These are phyloP conservation scores for Cladophialophora yegresii DNA, from an alignment of 2,329 filamentous ascomycete species.

Conservation along the genomic window DNA sequence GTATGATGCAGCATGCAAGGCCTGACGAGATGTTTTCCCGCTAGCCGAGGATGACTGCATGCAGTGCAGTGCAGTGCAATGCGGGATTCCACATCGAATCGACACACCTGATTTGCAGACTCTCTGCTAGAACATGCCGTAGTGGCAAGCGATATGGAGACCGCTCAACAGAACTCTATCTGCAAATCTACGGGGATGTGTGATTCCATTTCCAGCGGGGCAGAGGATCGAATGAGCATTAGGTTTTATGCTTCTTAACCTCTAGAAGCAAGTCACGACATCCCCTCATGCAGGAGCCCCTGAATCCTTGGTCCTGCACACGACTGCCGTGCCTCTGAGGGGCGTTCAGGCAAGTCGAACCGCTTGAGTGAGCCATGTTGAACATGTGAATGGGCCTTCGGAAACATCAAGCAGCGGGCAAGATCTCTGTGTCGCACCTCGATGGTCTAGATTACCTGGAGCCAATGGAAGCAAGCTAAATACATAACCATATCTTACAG, in stretches of 20 bases:
- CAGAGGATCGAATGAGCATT: neutral
- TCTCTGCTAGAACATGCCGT: neutral
- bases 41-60: conserved; percentile 3
- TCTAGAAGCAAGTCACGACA: neutral
- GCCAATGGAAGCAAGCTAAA: neutral
- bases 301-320: neutral
- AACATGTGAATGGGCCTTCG: neutral
- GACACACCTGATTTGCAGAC: neutral
- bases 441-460: neutral
- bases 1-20: neutral
- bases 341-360: neutral
- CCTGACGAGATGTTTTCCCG: neutral
- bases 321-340: neutral
- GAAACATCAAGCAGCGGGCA: neutral
- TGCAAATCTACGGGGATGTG: neutral
- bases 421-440: neutral
- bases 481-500: neutral
- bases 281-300: neutral
- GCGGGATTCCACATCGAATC: neutral
- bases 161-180: neutral
- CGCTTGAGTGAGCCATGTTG: neutral
- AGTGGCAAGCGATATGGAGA: neutral
- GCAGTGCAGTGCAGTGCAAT: neutral
- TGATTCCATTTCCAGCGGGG: neutral
- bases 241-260: neutral